Evolutionary conservation across 169 alveolate species (phyloP), one percentile per base, ranked within the genome.

Genomic region (Cystoisospora suis): DNA sequence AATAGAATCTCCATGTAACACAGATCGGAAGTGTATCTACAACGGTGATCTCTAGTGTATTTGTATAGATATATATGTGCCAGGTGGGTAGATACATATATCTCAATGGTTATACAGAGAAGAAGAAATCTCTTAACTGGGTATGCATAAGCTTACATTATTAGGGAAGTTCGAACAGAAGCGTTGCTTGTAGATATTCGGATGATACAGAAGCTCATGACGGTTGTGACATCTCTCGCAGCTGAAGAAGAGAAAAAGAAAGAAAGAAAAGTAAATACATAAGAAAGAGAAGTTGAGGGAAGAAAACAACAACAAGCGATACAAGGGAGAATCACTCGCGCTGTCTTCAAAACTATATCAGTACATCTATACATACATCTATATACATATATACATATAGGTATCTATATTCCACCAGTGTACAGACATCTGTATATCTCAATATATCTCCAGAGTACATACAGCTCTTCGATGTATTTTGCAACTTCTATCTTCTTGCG

Each of bases 201-300:
- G 94, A 53, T 91, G 94, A 44, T 91, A 91, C 44, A 91, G 77
- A 34, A 91, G 87, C 87, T 91, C 94, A 47, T 75, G 90, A n/a
- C 94, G 87, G 29, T 88, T 87, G 90, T 91, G 94, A 72, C 93
- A 75, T 36, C 88, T 75, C 38, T 85, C 90, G 86, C 94, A 91
- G 20, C 93, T 90, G 86, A 29, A 29, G 32, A 17, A 15, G 46
- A 1, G 27, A 34, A 17, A 6, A 20, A 3, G 58, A 36, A 4
- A 9, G 32, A 17, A 20, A 15, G 29, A 53, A 23, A 53, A 12
- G 12, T 53, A 23, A 12, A 15, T 53, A 23, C 65, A 53, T 53
- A 23, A 53, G 23, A 53, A 23, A 23, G 23, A 20, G n/a, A 40
- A 20, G 45, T 15, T 12, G 86, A 12, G 45, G 12, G n/a, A 12